phyloP scores from a whole-genome alignment of 371 early-diverging fungal species.

The Saksenaea oblongispora region DNA sequence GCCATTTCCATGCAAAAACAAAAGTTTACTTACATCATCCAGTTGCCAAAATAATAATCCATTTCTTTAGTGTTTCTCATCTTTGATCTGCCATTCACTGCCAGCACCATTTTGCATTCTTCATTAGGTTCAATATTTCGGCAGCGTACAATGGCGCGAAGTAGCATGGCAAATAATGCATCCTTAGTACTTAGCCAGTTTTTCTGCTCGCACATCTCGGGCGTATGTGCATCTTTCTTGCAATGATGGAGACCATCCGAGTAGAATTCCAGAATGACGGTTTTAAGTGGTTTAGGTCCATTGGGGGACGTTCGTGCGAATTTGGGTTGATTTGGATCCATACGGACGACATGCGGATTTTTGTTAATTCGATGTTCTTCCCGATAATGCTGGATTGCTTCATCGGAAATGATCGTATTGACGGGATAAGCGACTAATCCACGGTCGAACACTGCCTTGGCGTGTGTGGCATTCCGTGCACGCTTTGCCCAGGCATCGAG shows the following conservation, averaged over 20 bases:
- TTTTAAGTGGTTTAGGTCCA: conserved; percentile 37
- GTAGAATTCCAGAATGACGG: conserved; percentile 35
- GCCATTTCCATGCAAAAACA: neutral
- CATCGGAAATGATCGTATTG: conserved; percentile 25
- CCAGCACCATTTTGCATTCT: conserved; percentile 26
- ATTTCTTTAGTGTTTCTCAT: conserved; percentile 30
- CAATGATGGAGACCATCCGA: conserved; percentile 32
- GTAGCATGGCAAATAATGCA: conserved; percentile 37
- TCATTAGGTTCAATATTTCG: conserved; percentile 19
- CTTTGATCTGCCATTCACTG: conserved; percentile 36
- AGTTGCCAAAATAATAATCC: conserved; percentile 44
- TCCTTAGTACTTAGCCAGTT: conserved; percentile 39
- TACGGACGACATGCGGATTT: conserved; percentile 2
- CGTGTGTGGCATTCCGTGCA: conserved; percentile 19
- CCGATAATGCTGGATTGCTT: conserved; percentile 33
- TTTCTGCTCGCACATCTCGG: conserved; percentile 35
- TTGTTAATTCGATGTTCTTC: conserved; percentile 26
- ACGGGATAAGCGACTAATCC: conserved; percentile 21
- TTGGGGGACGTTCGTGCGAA: conserved; percentile 29
- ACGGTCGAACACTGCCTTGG: conserved; percentile 20
- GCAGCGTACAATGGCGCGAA: conserved; percentile 31
- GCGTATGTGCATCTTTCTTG: conserved; percentile 39
- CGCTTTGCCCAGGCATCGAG: conserved; percentile 41
- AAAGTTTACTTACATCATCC: conserved; percentile 32
- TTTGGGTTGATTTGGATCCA: conserved; percentile 28